phyloP scores from a whole-genome alignment of 495 filamentous ascomycete species.

The Hypomontagnella monticulosa region DNA sequence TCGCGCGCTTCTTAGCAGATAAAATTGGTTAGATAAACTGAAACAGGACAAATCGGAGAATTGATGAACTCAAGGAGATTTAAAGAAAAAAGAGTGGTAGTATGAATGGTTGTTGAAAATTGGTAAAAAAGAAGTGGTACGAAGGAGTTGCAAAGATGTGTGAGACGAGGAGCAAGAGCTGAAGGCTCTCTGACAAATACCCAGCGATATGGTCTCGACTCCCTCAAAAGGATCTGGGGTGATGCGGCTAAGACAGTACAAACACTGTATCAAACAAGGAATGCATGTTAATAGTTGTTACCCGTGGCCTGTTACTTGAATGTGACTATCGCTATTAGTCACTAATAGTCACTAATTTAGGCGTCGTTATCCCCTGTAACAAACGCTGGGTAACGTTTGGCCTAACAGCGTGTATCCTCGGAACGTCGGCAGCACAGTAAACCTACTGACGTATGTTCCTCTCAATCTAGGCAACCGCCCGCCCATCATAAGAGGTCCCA shows the following conservation, averaged over 20 bases:
- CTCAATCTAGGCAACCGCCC: constrained; percentile 28
- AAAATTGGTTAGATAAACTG: background rate
- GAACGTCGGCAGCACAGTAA: constrained; percentile 30
- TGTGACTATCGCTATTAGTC: background rate
- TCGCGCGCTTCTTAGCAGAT: background rate
- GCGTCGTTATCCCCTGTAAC: background rate
- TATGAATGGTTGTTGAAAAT: constrained; percentile 17
- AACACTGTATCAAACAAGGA: background rate
- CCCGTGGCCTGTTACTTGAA: too few relatives aligned
- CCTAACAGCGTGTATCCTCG: constrained; percentile 16
- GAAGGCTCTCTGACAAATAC: constrained; percentile 26
- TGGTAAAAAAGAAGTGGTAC: constrained; percentile 16
- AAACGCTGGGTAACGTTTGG: background rate
- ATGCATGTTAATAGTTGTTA: constrained; percentile 16
- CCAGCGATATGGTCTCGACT: constrained; percentile 9
- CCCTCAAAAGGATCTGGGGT: constrained; percentile 3
- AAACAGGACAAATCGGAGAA: background rate
- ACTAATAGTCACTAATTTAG: background rate
- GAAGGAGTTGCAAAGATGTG: constrained; percentile 7
- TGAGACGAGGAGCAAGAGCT: constrained; percentile 21
- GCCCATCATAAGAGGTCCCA: constrained; percentile 16
- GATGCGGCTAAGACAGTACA: constrained; percentile 23
- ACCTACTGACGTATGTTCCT: background rate
- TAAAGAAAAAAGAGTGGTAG: constrained; percentile 9
- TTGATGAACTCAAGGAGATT: constrained; percentile 14